Conservation (phyloP, 306 rosid genomes). For the Cicer arietinum region DNA sequence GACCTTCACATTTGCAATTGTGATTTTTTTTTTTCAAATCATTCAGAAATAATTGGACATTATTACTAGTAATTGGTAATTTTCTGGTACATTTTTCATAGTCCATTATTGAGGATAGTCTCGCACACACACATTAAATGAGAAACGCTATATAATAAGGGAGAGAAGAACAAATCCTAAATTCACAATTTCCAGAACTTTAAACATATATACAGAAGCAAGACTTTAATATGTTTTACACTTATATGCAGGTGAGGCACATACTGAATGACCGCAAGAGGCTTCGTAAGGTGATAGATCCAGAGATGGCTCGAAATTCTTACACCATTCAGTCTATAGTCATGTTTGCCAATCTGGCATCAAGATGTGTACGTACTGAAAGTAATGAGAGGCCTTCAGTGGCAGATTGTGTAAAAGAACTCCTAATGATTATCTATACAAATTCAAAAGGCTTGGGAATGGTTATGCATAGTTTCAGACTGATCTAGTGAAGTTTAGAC, state of each 20-base stretch:
- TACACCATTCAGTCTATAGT: constrained; percentile 78
- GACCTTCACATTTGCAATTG: neutral
- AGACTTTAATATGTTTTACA: constrained; percentile 31
- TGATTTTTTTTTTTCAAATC: constrained; percentile 17
- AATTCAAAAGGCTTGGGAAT: constrained; percentile 74
- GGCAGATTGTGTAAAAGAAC: constrained; percentile 81
- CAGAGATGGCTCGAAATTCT: constrained; percentile 76
- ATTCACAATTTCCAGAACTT: constrained; percentile 8
- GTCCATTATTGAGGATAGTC: neutral
- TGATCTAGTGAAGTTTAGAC: constrained; percentile 53
- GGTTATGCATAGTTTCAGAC: constrained; percentile 64
- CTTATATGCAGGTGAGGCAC: constrained; percentile 67
- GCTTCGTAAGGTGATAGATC: constrained; percentile 83
- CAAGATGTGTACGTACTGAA: constrained; percentile 81
- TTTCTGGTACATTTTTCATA: constrained; percentile 1
- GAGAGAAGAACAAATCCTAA: constrained; percentile 17
- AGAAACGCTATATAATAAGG: neutral
- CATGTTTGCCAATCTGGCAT: constrained; percentile 93
- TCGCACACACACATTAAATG: neutral
- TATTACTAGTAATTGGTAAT: neutral
- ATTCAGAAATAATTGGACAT: constrained; percentile 3
- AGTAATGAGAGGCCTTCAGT: constrained; percentile 86
- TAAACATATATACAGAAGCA: constrained; percentile 1
- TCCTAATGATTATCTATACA: constrained; percentile 71
- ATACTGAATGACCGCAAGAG: constrained; percentile 82